A percentile compares a stretch with the other conserved stretches of the same genome.
phyloP scores from a whole-genome alignment of 257 asterid species.

The Coffea canephora region DNA sequence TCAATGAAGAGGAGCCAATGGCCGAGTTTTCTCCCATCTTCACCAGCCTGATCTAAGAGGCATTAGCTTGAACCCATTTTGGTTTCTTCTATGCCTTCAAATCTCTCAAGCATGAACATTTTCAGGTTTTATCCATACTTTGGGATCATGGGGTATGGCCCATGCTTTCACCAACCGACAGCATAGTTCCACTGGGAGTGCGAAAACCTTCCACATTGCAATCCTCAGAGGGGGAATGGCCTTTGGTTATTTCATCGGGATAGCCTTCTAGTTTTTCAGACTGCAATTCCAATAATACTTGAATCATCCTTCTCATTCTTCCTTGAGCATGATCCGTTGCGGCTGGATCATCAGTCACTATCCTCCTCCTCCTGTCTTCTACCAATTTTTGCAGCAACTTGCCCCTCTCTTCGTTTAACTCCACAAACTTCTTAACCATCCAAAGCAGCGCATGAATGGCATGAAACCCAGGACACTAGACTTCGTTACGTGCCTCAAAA shows the following conservation, averaged over 20 bases:
- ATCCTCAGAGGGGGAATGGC: not conserved
- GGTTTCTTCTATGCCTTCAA: not conserved
- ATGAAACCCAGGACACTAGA: slow-evolving; percentile 22
- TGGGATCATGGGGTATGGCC: not conserved
- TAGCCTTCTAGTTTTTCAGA: not conserved
- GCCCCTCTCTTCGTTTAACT: slow-evolving; percentile 21
- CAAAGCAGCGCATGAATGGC: slow-evolving; percentile 37
- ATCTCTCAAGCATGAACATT: not conserved
- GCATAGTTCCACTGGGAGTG: not conserved
- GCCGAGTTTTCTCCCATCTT: not conserved
- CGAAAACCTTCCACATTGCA: slow-evolving; percentile 1
- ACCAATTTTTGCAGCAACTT: not conserved
- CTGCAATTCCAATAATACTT: not conserved
- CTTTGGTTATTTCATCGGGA: not conserved
- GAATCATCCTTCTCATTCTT: not conserved
- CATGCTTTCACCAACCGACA: not conserved
- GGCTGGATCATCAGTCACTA: not conserved
- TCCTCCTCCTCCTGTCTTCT: not conserved
- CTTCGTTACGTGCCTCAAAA: not conserved
- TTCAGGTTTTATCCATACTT: not conserved
- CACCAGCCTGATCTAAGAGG: not conserved
- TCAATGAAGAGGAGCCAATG: not conserved
- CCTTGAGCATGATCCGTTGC: not conserved
- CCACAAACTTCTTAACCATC: slow-evolving; percentile 19
- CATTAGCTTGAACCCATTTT: not conserved